Evolutionary conservation across 352 stramenopile genomes (phyloP).

Genomic region (Pythium guiyangense): DNA sequence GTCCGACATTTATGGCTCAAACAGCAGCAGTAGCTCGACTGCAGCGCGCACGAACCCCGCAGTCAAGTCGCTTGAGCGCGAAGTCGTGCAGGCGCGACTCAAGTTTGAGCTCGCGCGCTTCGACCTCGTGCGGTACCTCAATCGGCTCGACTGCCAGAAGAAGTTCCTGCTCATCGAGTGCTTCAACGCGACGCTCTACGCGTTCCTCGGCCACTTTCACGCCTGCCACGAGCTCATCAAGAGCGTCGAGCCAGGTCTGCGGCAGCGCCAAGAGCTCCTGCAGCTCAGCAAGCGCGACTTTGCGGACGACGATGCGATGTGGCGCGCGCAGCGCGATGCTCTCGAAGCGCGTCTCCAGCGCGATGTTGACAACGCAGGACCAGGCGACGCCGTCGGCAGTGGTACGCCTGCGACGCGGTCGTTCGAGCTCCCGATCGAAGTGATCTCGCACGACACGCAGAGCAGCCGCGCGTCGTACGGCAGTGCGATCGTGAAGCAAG

Average conservation of each 20-base stretch:
- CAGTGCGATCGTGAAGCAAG: slow-evolving; percentile 60
- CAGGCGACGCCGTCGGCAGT: neutral
- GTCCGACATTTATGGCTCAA: slow-evolving; percentile 2
- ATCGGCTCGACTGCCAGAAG: slow-evolving; percentile 79
- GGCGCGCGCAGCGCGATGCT: slow-evolving; percentile 53
- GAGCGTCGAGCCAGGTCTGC: slow-evolving; percentile 61
- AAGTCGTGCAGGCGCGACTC: slow-evolving; percentile 52
- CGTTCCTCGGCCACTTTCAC: slow-evolving; percentile 76
- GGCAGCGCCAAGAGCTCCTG: slow-evolving; percentile 65
- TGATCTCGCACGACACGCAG: slow-evolving; percentile 66
- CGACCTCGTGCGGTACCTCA: slow-evolving; percentile 81
- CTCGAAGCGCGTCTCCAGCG: slow-evolving; percentile 51
- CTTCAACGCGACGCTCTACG: slow-evolving; percentile 81
- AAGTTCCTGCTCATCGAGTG: slow-evolving; percentile 82
- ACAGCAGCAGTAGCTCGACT: neutral
- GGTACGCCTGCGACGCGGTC: slow-evolving; percentile 19
- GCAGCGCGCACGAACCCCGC: neutral
- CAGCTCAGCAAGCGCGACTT: slow-evolving; percentile 62
- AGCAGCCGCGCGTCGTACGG: slow-evolving; percentile 37
- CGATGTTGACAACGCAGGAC: slow-evolving; percentile 30
- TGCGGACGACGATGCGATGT: slow-evolving; percentile 74
- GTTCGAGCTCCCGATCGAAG: slow-evolving; percentile 70
- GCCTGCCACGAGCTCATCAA: slow-evolving; percentile 80
- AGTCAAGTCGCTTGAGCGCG: slow-evolving; percentile 49
- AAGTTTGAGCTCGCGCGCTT: slow-evolving; percentile 83